Base-by-base conservation (phyloP, 768 basidiomycete species). In the Xanthoconium purpureum region DNA sequence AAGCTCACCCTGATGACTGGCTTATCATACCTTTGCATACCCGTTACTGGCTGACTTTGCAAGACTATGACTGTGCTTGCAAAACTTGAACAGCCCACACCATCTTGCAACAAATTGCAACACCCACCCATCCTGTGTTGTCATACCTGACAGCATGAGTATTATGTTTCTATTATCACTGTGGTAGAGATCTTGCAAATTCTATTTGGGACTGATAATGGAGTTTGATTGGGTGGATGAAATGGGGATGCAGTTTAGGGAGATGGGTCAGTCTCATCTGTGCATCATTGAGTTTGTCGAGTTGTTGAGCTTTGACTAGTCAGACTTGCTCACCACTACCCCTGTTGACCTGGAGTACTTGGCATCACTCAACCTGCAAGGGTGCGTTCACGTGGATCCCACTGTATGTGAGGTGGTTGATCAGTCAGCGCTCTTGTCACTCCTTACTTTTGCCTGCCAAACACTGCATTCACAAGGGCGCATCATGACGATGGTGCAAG, bases 231-330 rank as follows among this genome's bases (percentile, higher is more conserved):
- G 74, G 69, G 77, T 81, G 33, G 78, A 78, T 30, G 68, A 53
- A 37, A 15, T 52, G 29, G 67, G 62, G 33, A 57, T 62, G 56
- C 67, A 78, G 6, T 90, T 89, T 76, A 80, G 61, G 32, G 88
- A 88, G 59, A 78, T 90, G 52, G 88, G 88, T 4, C 94, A 94
- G 66, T 88, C 89, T 0, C 84, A 92, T 52, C 78, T 92, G 63
- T 82, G 89, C 28, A 85, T 97, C 69, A 87, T 96, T 63, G 94
- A 96, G 70, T 84, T 93, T 51, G 77, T 98, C 45, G 88, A 91
- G 66, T 91, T 91, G 0, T 74, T 98, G 63, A 84, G 87, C 67
- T 88, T 98, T 60, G 87, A 90, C 52, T 98, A 94, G 94, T 81
- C 80, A 6, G 95, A 98, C 66, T 82, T 80, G 54, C 73, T 91